Conservation (phyloP, 192 early-diverging fungal species). For the Backusella macrospora region DNA sequence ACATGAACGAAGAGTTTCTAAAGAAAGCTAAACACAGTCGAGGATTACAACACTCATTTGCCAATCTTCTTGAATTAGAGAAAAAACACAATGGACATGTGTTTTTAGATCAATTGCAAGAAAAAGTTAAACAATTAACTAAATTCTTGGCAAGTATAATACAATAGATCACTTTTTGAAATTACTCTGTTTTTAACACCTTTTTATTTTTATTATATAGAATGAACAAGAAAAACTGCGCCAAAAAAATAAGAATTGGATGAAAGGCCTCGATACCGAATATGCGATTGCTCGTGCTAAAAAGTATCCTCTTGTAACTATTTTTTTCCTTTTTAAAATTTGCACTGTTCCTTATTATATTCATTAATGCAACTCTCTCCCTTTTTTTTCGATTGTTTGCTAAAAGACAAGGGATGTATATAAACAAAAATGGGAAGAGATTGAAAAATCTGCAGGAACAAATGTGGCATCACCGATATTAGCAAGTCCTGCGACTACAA, state of each 20-base stretch:
- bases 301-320: conserved; percentile 16
- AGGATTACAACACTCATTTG: not conserved
- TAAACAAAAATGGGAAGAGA: conserved; percentile 30
- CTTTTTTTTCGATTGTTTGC: not conserved
- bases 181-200: not conserved
- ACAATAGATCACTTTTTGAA: not conserved
- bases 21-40: not conserved
- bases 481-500: not conserved
- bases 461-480: not conserved
- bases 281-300: conserved; percentile 14
- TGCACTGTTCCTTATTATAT: not conserved
- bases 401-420: conserved; percentile 24
- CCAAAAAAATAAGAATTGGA: conserved; percentile 15
- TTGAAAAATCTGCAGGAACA: conserved; percentile 22
- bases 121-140: conserved; percentile 1
- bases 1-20: conserved; percentile 2
- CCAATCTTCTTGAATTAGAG: not conserved
- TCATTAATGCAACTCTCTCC: not conserved
- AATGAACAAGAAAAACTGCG: conserved; percentile 21
- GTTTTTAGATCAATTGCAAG: not conserved
- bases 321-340: not conserved
- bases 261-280: conserved; percentile 18
- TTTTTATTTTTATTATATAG: not conserved
- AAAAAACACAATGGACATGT: not conserved
- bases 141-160: conserved; percentile 13